Conservation (phyloP, 352 stramenopile species). For the Phytophthora tentaculata region DNA sequence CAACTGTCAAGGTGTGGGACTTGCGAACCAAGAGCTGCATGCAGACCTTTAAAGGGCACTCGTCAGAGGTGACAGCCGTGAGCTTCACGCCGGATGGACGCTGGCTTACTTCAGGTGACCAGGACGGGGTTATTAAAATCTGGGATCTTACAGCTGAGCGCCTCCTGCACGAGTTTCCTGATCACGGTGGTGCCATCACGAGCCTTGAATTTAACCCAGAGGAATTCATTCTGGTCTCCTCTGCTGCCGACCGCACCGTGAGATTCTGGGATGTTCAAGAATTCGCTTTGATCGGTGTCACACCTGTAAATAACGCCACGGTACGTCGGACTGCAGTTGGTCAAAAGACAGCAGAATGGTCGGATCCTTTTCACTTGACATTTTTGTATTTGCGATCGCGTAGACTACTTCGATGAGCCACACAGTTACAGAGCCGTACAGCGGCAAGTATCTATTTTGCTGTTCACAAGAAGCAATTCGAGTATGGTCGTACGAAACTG, state of each 20-base stretch:
- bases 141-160: conserved; percentile 86
- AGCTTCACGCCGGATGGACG: conserved; percentile 83
- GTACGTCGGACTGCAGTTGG: conserved; percentile 37
- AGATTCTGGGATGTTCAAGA: conserved; percentile 90
- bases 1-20: conserved; percentile 90
- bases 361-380: not conserved
- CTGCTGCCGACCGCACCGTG: conserved; percentile 75
- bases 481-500: conserved; percentile 87
- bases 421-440: conserved; percentile 76
- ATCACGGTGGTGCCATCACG: conserved; percentile 79
- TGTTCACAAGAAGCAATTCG: conserved; percentile 79
- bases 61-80: conserved; percentile 76
- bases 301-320: conserved; percentile 74
- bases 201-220: conserved; percentile 87
- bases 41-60: conserved; percentile 87
- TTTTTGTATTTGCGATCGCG: too few relatives aligned
- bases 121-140: conserved; percentile 81
- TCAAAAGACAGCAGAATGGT: not conserved
- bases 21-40: conserved; percentile 87
- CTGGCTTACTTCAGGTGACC: conserved; percentile 81
- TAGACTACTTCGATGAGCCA: conserved; percentile 87
- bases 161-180: conserved; percentile 74
- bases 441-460: conserved; percentile 80
- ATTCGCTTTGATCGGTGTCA: conserved; percentile 82
- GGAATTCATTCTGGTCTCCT: conserved; percentile 86